Base-by-base conservation (phyloP, 139 green algal species). In the Pseudopediastrum boryanum region DNA sequence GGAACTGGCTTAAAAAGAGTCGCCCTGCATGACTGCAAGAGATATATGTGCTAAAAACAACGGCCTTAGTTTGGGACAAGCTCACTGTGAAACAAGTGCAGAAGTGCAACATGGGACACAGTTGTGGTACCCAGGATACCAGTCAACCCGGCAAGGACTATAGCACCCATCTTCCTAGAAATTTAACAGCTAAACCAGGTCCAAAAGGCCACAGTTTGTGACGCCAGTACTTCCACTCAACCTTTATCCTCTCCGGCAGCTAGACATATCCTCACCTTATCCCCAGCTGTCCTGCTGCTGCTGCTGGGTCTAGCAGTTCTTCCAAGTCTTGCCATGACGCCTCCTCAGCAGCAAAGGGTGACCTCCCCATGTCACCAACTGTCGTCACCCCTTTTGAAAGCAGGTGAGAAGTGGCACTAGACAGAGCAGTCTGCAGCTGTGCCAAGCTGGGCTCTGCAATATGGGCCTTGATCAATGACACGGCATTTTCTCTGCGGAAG, bases 311-410 rank as follows among this genome's bases (percentile, higher is more conserved):
- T 59, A 89, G 88, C 5, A 95, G 79, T 61, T 89, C 62, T 75
- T 90, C 78, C 68, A 90, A 42, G 41, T 86, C 83, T 42, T 77
- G n/a, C 85, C 82, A 89, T 0, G 71, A 80, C 19, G 71, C 78
- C 7, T 85, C 63, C 29, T 7, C 36, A 21, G 2, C 41, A 6
- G 42, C 63, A 77, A 72, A 81, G n/a, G 71, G 1, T 42, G 80
- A 58, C 43, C 86, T 72, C 8, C 91, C 88, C 86, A 95, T 89
- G 82, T 94, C 89, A 44, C 83, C 85, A 2, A 95, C 80, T 16
- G 77, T 81, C 2, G 91, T 95, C 3, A 95, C 77, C 7, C 91
- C 91, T 6, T 63, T 71, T 1, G 77, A 77, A 6, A 94, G 84
- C 23, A 82, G 78, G 39, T 88, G n/a, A n/a, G n/a, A n/a, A n/a